phyloP scores from a whole-genome alignment of 805 yeast species.

The Hanseniaspora clermontiae region DNA sequence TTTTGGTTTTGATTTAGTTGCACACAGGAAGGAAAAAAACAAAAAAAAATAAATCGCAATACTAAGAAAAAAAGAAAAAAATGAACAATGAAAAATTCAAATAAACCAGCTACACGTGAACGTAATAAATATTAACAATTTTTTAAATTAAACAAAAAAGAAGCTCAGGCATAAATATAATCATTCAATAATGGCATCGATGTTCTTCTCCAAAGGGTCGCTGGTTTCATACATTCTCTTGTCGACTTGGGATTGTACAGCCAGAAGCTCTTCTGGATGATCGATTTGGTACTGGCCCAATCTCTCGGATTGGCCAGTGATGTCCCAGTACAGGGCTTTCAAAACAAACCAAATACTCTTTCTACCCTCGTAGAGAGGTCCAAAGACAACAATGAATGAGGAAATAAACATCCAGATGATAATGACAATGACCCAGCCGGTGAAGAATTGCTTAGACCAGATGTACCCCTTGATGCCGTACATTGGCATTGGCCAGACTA shows the following conservation, averaged over 20 bases:
- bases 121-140: too few species aligned
- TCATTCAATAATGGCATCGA: slow-evolving; percentile 5
- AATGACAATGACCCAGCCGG: slow-evolving; percentile 79
- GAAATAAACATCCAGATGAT: slow-evolving; percentile 70
- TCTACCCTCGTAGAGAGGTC: slow-evolving; percentile 67
- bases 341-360: slow-evolving; percentile 47
- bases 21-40: background rate
- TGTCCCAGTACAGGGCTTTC: slow-evolving; percentile 79
- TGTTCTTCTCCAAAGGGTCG: background rate
- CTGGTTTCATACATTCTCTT: slow-evolving; percentile 21
- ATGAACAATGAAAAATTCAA: too few species aligned
- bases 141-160: too few species aligned
- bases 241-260: slow-evolving; percentile 52
- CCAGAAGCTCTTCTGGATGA: slow-evolving; percentile 66
- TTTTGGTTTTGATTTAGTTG: too few species aligned
- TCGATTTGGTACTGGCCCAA: slow-evolving; percentile 61
- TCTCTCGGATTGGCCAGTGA: slow-evolving; percentile 61
- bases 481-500: slow-evolving; percentile 93
- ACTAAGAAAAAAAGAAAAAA: background rate
- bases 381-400: slow-evolving; percentile 48
- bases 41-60: background rate
- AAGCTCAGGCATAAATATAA: background rate
- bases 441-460: slow-evolving; percentile 63
- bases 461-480: slow-evolving; percentile 59
- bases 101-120: too few species aligned